Conservation (phyloP, 2,329 filamentous ascomycete genomes). For the Aspergillus glaucus region DNA sequence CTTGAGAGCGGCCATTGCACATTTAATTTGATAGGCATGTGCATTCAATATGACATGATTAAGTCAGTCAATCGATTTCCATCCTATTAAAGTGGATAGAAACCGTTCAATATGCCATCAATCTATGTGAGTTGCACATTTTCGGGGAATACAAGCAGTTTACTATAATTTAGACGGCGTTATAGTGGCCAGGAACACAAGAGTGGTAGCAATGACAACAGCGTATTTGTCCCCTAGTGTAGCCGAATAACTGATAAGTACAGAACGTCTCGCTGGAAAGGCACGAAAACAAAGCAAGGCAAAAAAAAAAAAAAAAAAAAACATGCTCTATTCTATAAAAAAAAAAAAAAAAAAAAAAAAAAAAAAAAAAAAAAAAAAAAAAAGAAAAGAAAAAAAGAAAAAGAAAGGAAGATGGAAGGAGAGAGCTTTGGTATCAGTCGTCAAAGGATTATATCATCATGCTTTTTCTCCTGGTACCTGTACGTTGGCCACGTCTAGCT, state of each 20-base stretch:
- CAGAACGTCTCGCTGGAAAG: neutral
- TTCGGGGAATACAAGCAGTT: too few relatives aligned
- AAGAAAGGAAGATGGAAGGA: neutral
- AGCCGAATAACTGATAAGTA: conserved; percentile 12
- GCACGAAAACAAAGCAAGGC: neutral
- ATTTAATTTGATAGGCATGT: too few relatives aligned
- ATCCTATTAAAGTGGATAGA: too few relatives aligned
- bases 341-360: neutral
- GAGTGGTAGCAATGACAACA: too few relatives aligned
- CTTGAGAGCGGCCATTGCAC: too few relatives aligned
- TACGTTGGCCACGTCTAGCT: conserved; percentile 25
- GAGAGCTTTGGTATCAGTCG: neutral
- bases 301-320: neutral
- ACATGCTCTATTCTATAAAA: too few relatives aligned
- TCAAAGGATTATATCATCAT: conserved; percentile 30
- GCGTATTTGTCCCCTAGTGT: conserved; percentile 20
- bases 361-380: neutral
- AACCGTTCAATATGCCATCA: too few relatives aligned
- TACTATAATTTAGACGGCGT: too few relatives aligned
- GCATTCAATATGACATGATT: too few relatives aligned
- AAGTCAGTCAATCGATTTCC: too few relatives aligned
- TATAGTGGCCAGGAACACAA: too few relatives aligned
- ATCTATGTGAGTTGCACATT: too few relatives aligned
- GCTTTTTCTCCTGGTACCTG: conserved; percentile 30
- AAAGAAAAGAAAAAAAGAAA: neutral